A percentile compares a stretch with the other conserved stretches of the same genome.
phyloP scores from a whole-genome alignment of 2,329 filamentous ascomycete species.

The Phaeosphaeriaceae sp. region DNA sequence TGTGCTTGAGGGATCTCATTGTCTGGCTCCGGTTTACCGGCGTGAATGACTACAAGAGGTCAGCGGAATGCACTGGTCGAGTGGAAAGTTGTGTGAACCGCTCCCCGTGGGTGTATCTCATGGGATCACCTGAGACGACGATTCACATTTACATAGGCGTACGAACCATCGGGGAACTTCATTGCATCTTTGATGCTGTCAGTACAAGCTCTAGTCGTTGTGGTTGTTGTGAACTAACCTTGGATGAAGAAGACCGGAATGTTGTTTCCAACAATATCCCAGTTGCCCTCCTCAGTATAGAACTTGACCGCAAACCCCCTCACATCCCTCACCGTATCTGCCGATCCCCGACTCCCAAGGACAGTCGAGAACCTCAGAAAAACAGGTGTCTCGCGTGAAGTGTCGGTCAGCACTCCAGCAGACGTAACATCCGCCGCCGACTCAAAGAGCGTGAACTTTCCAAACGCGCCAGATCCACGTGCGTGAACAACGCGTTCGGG shows the following conservation, averaged over 20 bases:
- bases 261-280: conserved; percentile 78
- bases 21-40: conserved; percentile 73
- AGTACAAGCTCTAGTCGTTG: neutral
- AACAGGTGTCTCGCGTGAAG: conserved; percentile 70
- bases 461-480: conserved; percentile 70
- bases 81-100: no score
- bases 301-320: conserved; percentile 81
- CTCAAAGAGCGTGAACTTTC: conserved; percentile 71
- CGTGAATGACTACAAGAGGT: conserved; percentile 67
- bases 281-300: conserved; percentile 80
- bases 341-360: conserved; percentile 75
- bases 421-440: conserved; percentile 69
- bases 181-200: conserved; percentile 61
- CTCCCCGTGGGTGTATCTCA: no score
- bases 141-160: no score
- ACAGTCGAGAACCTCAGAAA: conserved; percentile 83
- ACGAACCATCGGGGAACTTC: conserved; percentile 74
- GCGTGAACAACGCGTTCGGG: conserved; percentile 75
- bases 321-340: conserved; percentile 84
- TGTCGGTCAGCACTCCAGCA: conserved; percentile 73
- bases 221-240: conserved; percentile 34
- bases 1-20: conserved; percentile 77
- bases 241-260: conserved; percentile 81
- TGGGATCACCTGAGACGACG: no score
- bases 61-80: no score